Percentiles rank a stretch among this genome's conserved stretches.
These are phyloP conservation scores for Turnera subulata DNA, from an alignment of 345 rosid genomes.

Conservation along the genomic window DNA sequence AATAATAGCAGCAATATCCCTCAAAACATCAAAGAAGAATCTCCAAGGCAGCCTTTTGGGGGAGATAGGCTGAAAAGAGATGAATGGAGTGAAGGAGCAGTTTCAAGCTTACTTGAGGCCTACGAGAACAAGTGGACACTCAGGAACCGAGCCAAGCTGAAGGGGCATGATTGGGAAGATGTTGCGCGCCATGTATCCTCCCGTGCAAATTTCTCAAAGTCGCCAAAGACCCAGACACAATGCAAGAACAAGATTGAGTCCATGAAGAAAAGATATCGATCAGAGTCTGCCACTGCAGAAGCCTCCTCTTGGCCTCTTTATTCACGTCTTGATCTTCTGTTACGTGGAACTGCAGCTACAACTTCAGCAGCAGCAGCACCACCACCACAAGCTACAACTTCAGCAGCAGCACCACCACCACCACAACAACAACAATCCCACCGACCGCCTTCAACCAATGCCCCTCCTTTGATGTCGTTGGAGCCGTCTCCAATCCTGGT, in stretches of 20 bases:
- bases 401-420: slow-evolving; percentile 6
- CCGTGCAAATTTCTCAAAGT: slow-evolving; percentile 55
- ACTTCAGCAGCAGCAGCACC: not conserved
- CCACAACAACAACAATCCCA: slow-evolving; percentile 23
- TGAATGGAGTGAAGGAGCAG: slow-evolving; percentile 99
- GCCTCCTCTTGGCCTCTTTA: slow-evolving; percentile 90
- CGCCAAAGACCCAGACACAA: slow-evolving; percentile 91
- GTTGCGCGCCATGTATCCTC: slow-evolving; percentile 74
- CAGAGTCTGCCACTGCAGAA: slow-evolving; percentile 73
- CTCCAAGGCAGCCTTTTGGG: slow-evolving; percentile 28
- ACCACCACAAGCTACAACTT: slow-evolving; percentile 1
- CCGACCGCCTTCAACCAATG: slow-evolving; percentile 28
- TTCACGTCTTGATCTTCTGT: slow-evolving; percentile 69
- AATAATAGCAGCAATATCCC: too few species aligned
- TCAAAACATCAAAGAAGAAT: slow-evolving; percentile 25
- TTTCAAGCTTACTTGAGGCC: slow-evolving; percentile 83
- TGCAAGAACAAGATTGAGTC: slow-evolving; percentile 99
- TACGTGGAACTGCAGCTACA: slow-evolving; percentile 48
- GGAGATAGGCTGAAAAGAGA: slow-evolving; percentile 76
- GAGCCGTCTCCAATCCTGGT: slow-evolving; percentile 32
- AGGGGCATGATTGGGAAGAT: slow-evolving; percentile 97
- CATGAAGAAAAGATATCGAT: slow-evolving; percentile 92
- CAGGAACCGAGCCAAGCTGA: slow-evolving; percentile 86
- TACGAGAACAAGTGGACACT: slow-evolving; percentile 88
- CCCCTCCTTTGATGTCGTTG: slow-evolving; percentile 43